These are phyloP conservation scores for Fraxinus baroniana DNA, from an alignment of 305 asterid genomes.

Conservation along the genomic window DNA sequence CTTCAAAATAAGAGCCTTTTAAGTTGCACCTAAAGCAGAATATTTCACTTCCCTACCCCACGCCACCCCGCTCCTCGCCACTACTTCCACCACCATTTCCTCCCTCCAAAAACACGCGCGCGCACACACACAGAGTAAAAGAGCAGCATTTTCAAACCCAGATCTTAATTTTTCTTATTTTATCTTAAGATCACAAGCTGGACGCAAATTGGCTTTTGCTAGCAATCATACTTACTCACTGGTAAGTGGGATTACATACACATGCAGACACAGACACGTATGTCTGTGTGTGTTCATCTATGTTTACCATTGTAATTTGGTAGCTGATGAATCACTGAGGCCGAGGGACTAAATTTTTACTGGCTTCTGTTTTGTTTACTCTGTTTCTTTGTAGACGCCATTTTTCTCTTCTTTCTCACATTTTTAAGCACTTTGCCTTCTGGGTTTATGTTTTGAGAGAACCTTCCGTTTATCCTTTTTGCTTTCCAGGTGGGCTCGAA, in stretches of 20 bases:
- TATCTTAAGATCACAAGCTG: conserved; percentile 16
- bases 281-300: conserved; percentile 2
- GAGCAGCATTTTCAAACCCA: conserved; percentile 30
- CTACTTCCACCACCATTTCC: conserved; percentile 24
- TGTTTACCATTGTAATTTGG: conserved; percentile 10
- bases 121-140: conserved; percentile 6
- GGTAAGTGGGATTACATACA: conserved; percentile 18
- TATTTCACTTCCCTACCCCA: conserved; percentile 20
- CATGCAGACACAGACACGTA: conserved; percentile 7
- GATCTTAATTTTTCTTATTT: conserved; percentile 25
- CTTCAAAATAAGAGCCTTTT: conserved; percentile 38
- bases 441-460: conserved; percentile 15
- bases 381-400: conserved; percentile 23
- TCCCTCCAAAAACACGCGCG: conserved; percentile 21
- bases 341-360: conserved; percentile 11
- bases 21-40: conserved; percentile 44
- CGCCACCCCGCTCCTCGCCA: conserved; percentile 28
- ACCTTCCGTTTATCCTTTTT: background rate
- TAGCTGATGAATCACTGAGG: conserved; percentile 15
- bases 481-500: background rate
- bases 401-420: background rate
- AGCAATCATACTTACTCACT: conserved; percentile 16
- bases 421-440: conserved; percentile 18
- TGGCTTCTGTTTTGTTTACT: conserved; percentile 21
- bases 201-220: conserved; percentile 25